These are phyloP conservation scores for Globisporangium recalcitrans DNA, from an alignment of 352 stramenopile species.

Conservation along the genomic window DNA sequence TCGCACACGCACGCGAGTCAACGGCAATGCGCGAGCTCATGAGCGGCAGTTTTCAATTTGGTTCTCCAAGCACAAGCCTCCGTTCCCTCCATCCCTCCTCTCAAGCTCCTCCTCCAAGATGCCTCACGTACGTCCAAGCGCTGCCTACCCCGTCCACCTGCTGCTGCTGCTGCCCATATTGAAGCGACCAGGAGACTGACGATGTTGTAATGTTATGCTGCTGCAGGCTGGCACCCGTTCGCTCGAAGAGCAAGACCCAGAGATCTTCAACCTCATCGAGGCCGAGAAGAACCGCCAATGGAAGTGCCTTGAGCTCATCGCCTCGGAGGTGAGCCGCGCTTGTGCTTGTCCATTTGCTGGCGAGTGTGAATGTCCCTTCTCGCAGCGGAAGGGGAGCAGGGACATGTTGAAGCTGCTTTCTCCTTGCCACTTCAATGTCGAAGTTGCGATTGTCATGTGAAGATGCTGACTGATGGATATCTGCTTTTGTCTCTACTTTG, in stretches of 20 bases:
- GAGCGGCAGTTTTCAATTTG: conserved; percentile 18
- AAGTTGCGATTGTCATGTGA: conserved; percentile 7
- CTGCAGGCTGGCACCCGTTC: conserved; percentile 58
- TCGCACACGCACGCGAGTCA: too few relatives aligned
- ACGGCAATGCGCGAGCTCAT: conserved; percentile 1
- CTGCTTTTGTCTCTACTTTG: background rate
- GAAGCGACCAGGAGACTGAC: background rate
- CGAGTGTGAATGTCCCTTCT: conserved; percentile 1
- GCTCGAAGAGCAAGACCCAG: conserved; percentile 94
- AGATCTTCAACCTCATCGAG: conserved; percentile 98
- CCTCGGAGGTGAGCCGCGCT: conserved; percentile 79
- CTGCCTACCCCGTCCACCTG: background rate
- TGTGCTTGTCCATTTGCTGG: too few relatives aligned
- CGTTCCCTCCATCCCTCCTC: background rate
- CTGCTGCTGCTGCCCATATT: conserved; percentile 3
- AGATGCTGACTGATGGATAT: conserved; percentile 7
- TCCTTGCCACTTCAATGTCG: conserved; percentile 12
- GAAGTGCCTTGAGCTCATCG: conserved; percentile 98
- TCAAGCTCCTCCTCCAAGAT: conserved; percentile 26
- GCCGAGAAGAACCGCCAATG: conserved; percentile 97
- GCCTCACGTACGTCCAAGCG: conserved; percentile 41
- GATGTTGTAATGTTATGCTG: background rate
- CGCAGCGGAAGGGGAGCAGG: background rate
- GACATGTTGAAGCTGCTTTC: conserved; percentile 4
- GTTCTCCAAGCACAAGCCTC: conserved; percentile 13